Evolutionary conservation across 2,329 filamentous ascomycete species (phyloP).

Genomic region (Geosmithia morbida): DNA sequence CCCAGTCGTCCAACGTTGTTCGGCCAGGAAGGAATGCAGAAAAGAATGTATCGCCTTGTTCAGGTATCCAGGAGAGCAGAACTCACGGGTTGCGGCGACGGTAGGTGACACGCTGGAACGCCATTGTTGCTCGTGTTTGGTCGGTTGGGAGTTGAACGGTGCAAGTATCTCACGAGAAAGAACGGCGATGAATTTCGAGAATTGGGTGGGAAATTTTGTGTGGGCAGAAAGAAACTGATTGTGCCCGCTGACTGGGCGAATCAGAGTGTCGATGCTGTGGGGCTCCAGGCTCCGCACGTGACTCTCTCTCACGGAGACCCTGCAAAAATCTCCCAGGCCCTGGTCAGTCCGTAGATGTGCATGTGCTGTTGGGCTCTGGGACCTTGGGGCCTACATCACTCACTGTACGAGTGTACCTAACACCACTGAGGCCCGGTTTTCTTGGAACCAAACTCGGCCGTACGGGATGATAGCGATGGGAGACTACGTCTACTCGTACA

Average conservation of each 20-base stretch:
- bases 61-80: not conserved
- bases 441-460: no score
- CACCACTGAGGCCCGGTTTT: no score
- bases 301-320: not conserved
- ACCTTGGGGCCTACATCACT: not conserved
- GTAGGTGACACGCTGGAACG: slow-evolving; percentile 48
- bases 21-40: not conserved
- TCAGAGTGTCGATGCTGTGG: slow-evolving; percentile 10
- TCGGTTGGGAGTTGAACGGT: slow-evolving; percentile 12
- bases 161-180: slow-evolving; percentile 16
- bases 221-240: slow-evolving; percentile 18
- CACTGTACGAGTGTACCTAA: not conserved
- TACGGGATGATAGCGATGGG: no score
- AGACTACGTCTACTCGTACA: no score
- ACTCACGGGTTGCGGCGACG: slow-evolving; percentile 72
- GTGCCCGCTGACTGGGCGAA: slow-evolving; percentile 23
- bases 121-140: slow-evolving; percentile 38
- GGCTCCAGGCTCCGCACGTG: slow-evolving; percentile 7
- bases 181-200: slow-evolving; percentile 23
- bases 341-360: not conserved
- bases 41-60: not conserved
- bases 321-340: not conserved
- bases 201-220: slow-evolving; percentile 26
- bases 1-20: not conserved
- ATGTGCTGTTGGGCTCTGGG: not conserved